phyloP scores from a whole-genome alignment of 1,284 basidiomycete genomes.

The Phenoliferia sp. region DNA sequence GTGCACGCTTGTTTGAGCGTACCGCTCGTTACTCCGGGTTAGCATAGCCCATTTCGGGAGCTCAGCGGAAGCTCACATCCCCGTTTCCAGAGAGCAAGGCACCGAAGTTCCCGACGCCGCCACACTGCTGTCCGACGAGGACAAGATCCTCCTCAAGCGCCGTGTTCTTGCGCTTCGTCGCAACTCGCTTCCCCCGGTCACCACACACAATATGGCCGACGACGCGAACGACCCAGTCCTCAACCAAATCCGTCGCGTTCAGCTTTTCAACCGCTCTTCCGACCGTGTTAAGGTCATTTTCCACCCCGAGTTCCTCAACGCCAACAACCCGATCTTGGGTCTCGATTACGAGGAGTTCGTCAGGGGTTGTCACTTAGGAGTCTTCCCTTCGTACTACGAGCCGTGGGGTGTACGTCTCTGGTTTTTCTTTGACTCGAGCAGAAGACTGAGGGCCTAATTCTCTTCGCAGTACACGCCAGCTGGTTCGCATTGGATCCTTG shows the following conservation, averaged over 20 bases:
- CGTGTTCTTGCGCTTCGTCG: conserved; percentile 94
- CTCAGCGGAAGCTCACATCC: conserved; percentile 6
- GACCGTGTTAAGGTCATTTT: conserved; percentile 96
- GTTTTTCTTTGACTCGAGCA: background rate
- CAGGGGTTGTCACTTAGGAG: conserved; percentile 91
- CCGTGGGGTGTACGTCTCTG: conserved; percentile 55
- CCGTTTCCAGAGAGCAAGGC: conserved; percentile 59
- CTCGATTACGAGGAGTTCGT: conserved; percentile 99
- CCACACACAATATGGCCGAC: conserved; percentile 97
- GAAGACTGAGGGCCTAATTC: background rate
- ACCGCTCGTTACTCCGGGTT: conserved; percentile 86
- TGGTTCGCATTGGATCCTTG: background rate
- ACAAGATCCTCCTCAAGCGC: conserved; percentile 92
- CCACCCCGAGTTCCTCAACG: conserved; percentile 97
- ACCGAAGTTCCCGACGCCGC: conserved; percentile 65
- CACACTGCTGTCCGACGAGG: conserved; percentile 79
- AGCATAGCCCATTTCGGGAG: conserved; percentile 37
- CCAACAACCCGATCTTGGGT: conserved; percentile 93
- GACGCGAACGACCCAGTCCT: conserved; percentile 87
- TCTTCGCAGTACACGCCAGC: background rate
- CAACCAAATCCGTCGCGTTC: conserved; percentile 87
- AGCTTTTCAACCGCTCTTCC: conserved; percentile 75
- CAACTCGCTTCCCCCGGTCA: conserved; percentile 84
- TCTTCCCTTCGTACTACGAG: conserved; percentile 92
- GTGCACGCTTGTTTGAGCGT: conserved; percentile 85